These are phyloP conservation scores for Ogataea angusta DNA, from an alignment of 805 yeast genomes.

Conservation along the genomic window DNA sequence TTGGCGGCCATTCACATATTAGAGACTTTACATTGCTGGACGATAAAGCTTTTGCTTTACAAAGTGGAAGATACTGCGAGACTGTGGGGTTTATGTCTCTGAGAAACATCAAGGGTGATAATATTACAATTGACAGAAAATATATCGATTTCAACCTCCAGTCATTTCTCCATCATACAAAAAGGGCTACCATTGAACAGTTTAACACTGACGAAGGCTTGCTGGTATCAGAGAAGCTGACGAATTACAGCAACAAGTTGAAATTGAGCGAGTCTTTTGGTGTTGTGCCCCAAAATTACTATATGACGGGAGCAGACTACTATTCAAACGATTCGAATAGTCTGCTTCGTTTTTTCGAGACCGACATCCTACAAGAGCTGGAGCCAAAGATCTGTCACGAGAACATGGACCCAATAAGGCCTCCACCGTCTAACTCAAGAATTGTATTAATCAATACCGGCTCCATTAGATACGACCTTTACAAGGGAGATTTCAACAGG, in stretches of 20 bases:
- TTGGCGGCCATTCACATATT: slow-evolving; percentile 94
- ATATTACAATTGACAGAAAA: slow-evolving; percentile 44
- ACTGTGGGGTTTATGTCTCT: slow-evolving; percentile 87
- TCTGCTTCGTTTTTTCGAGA: slow-evolving; percentile 57
- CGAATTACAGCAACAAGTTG: slow-evolving; percentile 40
- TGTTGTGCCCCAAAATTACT: slow-evolving; percentile 61
- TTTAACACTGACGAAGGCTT: slow-evolving; percentile 59
- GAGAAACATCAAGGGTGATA: slow-evolving; percentile 10
- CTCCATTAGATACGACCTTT: slow-evolving; percentile 80
- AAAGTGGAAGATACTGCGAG: slow-evolving; percentile 91
- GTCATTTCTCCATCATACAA: slow-evolving; percentile 66
- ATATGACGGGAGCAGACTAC: slow-evolving; percentile 63
- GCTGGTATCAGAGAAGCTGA: slow-evolving; percentile 43
- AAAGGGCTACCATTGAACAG: slow-evolving; percentile 22
- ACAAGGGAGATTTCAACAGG: slow-evolving; percentile 76
- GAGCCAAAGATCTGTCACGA: slow-evolving; percentile 25
- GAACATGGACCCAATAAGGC: slow-evolving; percentile 4
- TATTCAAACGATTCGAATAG: slow-evolving; percentile 46
- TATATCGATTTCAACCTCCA: slow-evolving; percentile 80
- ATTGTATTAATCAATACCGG: slow-evolving; percentile 80
- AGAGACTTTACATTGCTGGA: slow-evolving; percentile 79
- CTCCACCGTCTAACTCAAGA: slow-evolving; percentile 38
- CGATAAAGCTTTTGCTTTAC: slow-evolving; percentile 66
- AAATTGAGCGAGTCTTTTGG: slow-evolving; percentile 59
- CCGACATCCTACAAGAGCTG: slow-evolving; percentile 43